phyloP scores from a whole-genome alignment of 2,329 filamentous ascomycete species.

The Mollisia scopiformis region DNA sequence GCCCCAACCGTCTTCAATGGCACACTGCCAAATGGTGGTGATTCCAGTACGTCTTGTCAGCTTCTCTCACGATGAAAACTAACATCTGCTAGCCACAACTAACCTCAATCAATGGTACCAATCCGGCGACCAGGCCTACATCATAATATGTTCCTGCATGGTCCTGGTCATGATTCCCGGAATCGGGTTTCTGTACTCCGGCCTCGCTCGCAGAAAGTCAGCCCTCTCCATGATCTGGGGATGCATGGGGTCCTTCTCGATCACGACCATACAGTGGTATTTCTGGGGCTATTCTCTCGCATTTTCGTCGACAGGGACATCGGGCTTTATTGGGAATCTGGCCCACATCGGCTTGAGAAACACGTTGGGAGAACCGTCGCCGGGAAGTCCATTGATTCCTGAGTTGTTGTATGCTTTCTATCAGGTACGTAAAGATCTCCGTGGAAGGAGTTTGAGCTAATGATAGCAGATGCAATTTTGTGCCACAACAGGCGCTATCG shows the following conservation, averaged over 20 bases:
- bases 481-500: conserved; percentile 86
- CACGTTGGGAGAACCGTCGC: conserved; percentile 81
- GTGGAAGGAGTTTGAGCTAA: background rate
- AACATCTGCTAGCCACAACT: conserved; percentile 55
- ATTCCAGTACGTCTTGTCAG: conserved; percentile 34
- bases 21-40: conserved; percentile 45
- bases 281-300: conserved; percentile 98
- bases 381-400: conserved; percentile 84
- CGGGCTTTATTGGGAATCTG: conserved; percentile 90
- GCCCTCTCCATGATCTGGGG: conserved; percentile 97
- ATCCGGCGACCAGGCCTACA: conserved; percentile 91
- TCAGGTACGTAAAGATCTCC: conserved; percentile 60
- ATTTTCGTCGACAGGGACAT: conserved; percentile 80
- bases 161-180: conserved; percentile 96
- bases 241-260: conserved; percentile 89
- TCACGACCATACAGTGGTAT: conserved; percentile 98
- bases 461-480: conserved; percentile 87
- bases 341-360: conserved; percentile 87
- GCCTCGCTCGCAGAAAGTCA: conserved; percentile 95
- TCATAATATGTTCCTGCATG: conserved; percentile 87
- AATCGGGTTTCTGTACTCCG: conserved; percentile 96
- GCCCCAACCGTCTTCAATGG: conserved; percentile 64
- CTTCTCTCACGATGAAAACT: background rate
- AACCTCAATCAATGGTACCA: conserved; percentile 97
- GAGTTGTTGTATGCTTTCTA: conserved; percentile 94